A percentile compares a stretch with the other conserved stretches of the same genome.
phyloP scores from a whole-genome alignment of 2,329 filamentous ascomycete genomes.

The Ascocoryne sarcoides region DNA sequence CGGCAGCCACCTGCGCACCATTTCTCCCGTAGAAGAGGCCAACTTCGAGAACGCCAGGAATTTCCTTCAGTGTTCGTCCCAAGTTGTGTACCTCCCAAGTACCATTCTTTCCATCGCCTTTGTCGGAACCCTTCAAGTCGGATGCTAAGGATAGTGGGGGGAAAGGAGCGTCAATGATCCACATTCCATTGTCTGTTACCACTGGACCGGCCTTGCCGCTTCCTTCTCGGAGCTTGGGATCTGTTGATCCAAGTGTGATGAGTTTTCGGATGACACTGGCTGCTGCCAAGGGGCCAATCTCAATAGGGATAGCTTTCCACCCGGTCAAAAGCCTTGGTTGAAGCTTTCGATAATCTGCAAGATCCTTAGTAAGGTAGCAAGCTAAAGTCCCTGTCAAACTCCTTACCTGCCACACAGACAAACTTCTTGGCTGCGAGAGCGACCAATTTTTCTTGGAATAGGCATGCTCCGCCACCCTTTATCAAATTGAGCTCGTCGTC shows the following conservation, averaged over 20 bases:
- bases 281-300: slow-evolving; percentile 80
- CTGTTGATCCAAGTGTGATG: slow-evolving; percentile 59
- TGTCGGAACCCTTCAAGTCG: slow-evolving; percentile 37
- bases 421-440: slow-evolving; percentile 78
- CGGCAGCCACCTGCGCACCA: slow-evolving; percentile 57
- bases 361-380: slow-evolving; percentile 1
- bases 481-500: slow-evolving; percentile 93
- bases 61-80: slow-evolving; percentile 64
- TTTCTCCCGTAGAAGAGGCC: slow-evolving; percentile 82
- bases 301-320: slow-evolving; percentile 86
- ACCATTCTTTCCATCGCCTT: slow-evolving; percentile 51
- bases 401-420: slow-evolving; percentile 70
- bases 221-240: slow-evolving; percentile 64
- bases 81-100: slow-evolving; percentile 74
- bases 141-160: slow-evolving; percentile 55
- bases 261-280: slow-evolving; percentile 69
- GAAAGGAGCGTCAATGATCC: slow-evolving; percentile 91
- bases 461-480: slow-evolving; percentile 93
- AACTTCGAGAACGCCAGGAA: slow-evolving; percentile 84
- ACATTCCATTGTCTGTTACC: slow-evolving; percentile 78
- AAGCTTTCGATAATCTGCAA: slow-evolving; percentile 80
- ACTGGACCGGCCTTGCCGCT: slow-evolving; percentile 75
- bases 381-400: background rate
- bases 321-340: slow-evolving; percentile 62
- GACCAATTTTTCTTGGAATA: slow-evolving; percentile 97